These are phyloP conservation scores for Malassezia slooffiae DNA, from an alignment of 1,284 basidiomycete species.

Conservation along the genomic window DNA sequence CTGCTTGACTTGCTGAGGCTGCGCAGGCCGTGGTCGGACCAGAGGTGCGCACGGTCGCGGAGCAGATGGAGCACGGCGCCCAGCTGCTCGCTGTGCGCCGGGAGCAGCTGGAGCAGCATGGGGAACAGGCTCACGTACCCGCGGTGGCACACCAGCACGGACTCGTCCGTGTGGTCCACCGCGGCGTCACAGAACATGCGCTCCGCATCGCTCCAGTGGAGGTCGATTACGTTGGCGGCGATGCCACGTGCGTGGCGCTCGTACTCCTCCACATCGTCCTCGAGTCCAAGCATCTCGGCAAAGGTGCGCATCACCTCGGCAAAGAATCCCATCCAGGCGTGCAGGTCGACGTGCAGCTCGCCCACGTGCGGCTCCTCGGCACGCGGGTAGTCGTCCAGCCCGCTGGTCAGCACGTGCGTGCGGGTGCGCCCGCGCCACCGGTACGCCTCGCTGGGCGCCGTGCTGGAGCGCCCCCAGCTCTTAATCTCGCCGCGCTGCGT, in stretches of 20 bases:
- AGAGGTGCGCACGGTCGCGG: slow-evolving; percentile 67
- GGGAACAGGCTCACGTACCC: slow-evolving; percentile 91
- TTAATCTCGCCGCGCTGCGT: slow-evolving; percentile 78
- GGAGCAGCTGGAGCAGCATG: slow-evolving; percentile 60
- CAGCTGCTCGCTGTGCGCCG: slow-evolving; percentile 64
- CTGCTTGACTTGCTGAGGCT: slow-evolving; percentile 72
- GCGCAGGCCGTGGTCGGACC: slow-evolving; percentile 78
- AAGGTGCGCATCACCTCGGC: slow-evolving; percentile 39
- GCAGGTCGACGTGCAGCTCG: slow-evolving; percentile 80
- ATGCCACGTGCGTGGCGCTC: slow-evolving; percentile 66
- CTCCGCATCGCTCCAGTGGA: slow-evolving; percentile 79
- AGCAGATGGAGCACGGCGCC: slow-evolving; percentile 68
- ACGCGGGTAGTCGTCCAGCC: slow-evolving; percentile 88
- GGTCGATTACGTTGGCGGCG: slow-evolving; percentile 73
- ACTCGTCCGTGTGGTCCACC: slow-evolving; percentile 75
- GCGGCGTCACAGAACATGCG: slow-evolving; percentile 86
- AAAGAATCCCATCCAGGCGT: slow-evolving; percentile 81
- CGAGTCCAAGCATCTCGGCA: slow-evolving; percentile 55
- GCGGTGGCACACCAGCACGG: slow-evolving; percentile 74
- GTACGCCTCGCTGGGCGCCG: slow-evolving; percentile 76
- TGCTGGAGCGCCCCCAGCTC: slow-evolving; percentile 68
- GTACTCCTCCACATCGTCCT: slow-evolving; percentile 67
- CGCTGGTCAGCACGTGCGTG: slow-evolving; percentile 77
- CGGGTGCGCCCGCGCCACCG: slow-evolving; percentile 84
- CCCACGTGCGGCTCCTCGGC: slow-evolving; percentile 69